phyloP scores from a whole-genome alignment of 2,329 filamentous ascomycete genomes.

The Calonectria fujianensis region DNA sequence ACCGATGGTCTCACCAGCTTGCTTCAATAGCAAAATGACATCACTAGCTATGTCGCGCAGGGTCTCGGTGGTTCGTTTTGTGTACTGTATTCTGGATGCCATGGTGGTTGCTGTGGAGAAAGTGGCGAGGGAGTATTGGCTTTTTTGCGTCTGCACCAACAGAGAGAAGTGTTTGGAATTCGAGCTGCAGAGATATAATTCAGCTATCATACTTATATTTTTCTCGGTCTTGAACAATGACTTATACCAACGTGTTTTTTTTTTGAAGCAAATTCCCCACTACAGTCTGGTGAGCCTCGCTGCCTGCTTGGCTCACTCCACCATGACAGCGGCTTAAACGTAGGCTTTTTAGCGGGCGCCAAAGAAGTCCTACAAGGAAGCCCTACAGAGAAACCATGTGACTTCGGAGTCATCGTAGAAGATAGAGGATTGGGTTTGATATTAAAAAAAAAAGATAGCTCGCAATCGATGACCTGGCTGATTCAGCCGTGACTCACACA shows the following conservation, averaged over 20 bases:
- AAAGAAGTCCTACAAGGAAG: neutral
- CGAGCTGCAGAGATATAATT: neutral
- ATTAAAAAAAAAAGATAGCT: neutral
- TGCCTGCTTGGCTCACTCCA: neutral
- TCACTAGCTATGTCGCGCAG: slow-evolving; percentile 45
- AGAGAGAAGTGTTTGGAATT: neutral
- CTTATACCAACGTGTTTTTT: neutral
- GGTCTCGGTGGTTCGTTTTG: slow-evolving; percentile 38
- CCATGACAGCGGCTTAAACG: neutral
- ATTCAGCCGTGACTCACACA: neutral
- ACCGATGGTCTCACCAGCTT: slow-evolving; percentile 52
- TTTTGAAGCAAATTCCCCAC: neutral
- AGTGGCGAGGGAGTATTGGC: neutral
- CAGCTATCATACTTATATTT: neutral
- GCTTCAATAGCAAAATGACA: slow-evolving; percentile 42
- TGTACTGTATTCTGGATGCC: slow-evolving; percentile 16
- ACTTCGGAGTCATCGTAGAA: neutral
- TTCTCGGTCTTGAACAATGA: neutral
- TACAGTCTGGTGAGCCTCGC: neutral
- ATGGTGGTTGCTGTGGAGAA: slow-evolving; percentile 13
- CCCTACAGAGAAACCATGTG: neutral
- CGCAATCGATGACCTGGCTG: neutral
- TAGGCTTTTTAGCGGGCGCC: neutral
- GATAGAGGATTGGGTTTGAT: neutral
- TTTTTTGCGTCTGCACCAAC: neutral